Evolutionary conservation across 225 moss, liverwort and hornwort species (phyloP).

Genomic region (Thuidium tamariscinum): DNA sequence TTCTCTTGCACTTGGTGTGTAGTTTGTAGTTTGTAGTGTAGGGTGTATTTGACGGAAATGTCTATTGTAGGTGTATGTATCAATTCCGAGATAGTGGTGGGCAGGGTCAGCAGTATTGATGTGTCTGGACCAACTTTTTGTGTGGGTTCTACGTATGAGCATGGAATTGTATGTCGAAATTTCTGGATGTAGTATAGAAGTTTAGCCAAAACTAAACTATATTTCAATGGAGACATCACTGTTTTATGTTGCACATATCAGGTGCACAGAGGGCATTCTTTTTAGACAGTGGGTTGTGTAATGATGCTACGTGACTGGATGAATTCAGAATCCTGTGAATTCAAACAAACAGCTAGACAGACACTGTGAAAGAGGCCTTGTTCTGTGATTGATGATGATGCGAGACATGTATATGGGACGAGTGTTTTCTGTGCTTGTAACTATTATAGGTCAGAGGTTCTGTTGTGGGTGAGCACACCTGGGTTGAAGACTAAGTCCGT

Average conservation of each 20-base stretch:
- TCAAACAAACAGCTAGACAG: not conserved
- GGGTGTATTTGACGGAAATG: not conserved
- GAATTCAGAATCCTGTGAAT: slow-evolving; percentile 5
- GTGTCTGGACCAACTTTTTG: not conserved
- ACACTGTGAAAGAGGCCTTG: not conserved
- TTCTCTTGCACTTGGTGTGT: not conserved
- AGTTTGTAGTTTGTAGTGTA: not conserved
- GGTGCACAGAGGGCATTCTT: slow-evolving; percentile 2
- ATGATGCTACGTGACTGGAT: slow-evolving; percentile 3
- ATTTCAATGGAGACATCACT: not conserved
- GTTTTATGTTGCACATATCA: slow-evolving; percentile 20
- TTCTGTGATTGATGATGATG: slow-evolving; percentile 11
- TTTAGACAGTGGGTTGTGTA: slow-evolving; percentile 9
- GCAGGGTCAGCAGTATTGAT: not conserved
- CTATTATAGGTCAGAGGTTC: slow-evolving; percentile 21
- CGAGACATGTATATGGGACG: slow-evolving; percentile 18
- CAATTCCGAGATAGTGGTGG: not conserved
- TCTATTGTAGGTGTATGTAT: not conserved
- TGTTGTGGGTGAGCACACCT: slow-evolving; percentile 21
- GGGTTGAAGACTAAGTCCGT: slow-evolving; percentile 24
- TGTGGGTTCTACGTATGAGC: not conserved
- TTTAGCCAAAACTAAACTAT: not conserved
- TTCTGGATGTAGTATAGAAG: not conserved
- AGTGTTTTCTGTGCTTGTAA: slow-evolving; percentile 15
- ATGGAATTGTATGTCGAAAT: not conserved